These are phyloP conservation scores for Chaetoceros tenuissimus DNA, from an alignment of 108 stramenopile species.

Conservation along the genomic window DNA sequence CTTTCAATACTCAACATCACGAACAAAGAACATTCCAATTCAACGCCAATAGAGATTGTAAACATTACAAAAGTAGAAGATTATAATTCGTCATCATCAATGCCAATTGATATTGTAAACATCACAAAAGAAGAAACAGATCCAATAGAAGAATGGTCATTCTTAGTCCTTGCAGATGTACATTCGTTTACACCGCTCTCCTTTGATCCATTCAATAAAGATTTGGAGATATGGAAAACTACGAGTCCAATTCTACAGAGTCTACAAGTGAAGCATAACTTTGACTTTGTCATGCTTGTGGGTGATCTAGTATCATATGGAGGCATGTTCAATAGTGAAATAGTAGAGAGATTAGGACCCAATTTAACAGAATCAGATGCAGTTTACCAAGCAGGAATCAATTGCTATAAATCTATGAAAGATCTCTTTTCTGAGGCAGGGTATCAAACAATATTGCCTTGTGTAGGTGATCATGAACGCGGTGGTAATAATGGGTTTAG, in stretches of 20 bases:
- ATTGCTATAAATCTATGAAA: background rate
- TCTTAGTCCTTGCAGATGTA: background rate
- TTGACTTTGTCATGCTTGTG: background rate
- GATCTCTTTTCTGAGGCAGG: constrained; percentile 1
- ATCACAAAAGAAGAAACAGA: too few species aligned
- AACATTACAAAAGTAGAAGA: too few species aligned
- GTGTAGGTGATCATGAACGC: constrained; percentile 4
- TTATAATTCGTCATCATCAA: too few species aligned
- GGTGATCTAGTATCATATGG: constrained; percentile 5
- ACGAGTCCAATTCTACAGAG: background rate
- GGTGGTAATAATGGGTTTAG: background rate
- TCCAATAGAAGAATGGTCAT: too few species aligned
- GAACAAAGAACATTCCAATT: too few species aligned
- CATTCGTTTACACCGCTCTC: background rate
- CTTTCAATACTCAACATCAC: too few species aligned
- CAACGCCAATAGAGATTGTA: too few species aligned
- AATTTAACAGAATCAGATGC: background rate
- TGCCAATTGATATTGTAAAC: too few species aligned
- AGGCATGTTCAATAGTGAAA: background rate
- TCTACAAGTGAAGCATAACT: background rate
- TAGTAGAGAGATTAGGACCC: background rate
- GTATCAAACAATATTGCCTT: background rate
- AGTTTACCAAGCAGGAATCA: background rate
- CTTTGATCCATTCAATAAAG: background rate
- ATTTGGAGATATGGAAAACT: background rate